A percentile compares a stretch with the other conserved stretches of the same genome.
Evolutionary conservation across 2,329 filamentous ascomycete species (phyloP).

Genomic region (Pseudonectria foliicola): DNA sequence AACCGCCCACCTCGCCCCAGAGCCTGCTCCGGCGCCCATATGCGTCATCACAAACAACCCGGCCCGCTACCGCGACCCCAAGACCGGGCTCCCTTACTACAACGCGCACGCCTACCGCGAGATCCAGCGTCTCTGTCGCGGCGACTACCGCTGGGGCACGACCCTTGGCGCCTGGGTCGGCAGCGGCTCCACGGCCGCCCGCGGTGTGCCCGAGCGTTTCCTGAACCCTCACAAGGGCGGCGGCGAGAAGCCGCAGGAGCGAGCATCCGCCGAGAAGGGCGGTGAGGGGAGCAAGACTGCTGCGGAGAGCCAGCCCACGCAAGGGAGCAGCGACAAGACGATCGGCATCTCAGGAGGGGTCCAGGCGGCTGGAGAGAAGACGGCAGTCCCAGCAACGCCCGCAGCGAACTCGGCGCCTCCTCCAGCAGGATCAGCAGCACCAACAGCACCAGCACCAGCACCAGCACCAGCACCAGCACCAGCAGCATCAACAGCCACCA

Average conservation of each 20-base stretch:
- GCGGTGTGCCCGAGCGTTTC: constrained; percentile 77
- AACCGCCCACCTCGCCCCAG: constrained; percentile 22
- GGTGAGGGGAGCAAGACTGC: constrained; percentile 7
- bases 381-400: neutral
- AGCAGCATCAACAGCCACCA: neutral
- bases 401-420: constrained; percentile 1
- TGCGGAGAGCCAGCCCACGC: constrained; percentile 11
- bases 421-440: constrained; percentile 1
- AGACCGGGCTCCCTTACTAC: constrained; percentile 74
- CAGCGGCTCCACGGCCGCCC: constrained; percentile 53
- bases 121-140: constrained; percentile 64
- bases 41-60: constrained; percentile 80
- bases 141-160: constrained; percentile 75
- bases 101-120: constrained; percentile 76
- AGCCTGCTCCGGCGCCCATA: constrained; percentile 44
- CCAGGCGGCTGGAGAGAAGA: constrained; percentile 2
- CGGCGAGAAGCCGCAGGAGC: constrained; percentile 16
- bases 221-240: constrained; percentile 31
- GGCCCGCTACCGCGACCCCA: constrained; percentile 78
- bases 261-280: constrained; percentile 5
- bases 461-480: constrained; percentile 3
- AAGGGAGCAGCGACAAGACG: neutral
- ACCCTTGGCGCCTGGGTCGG: constrained; percentile 81
- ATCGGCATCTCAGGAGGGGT: neutral
- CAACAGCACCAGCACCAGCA: constrained; percentile 2